Base-by-base conservation (phyloP, 139 green algal species). In the Raphidocelis subcapitata region DNA sequence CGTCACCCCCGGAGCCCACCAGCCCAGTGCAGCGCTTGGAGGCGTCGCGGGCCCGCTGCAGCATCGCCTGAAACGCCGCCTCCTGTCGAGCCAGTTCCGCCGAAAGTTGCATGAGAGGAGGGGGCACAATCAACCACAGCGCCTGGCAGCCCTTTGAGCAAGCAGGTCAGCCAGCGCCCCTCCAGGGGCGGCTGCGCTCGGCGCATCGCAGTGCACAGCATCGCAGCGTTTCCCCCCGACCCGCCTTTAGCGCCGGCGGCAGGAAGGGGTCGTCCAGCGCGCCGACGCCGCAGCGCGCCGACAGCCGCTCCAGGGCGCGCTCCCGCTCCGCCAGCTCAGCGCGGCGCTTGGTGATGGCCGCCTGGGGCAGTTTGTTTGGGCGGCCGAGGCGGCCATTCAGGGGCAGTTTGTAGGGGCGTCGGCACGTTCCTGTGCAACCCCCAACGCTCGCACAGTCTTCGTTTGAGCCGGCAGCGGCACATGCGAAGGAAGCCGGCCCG, bases 181-280 rank as follows among this genome's bases (percentile, higher is more conserved):
- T n/a, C n/a, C n/a, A n/a, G n/a, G n/a, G n/a, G n/a, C n/a, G n/a
- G n/a, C n/a, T n/a, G n/a, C n/a, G n/a, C n/a, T n/a, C n/a, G n/a
- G n/a, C n/a, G n/a, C n/a, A n/a, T n/a, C n/a, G n/a, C n/a, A n/a
- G n/a, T n/a, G n/a, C n/a, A n/a, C n/a, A n/a, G n/a, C n/a, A n/a
- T n/a, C n/a, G n/a, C n/a, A n/a, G n/a, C 41, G 12, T 49, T 35
- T 69, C 14, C 28, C 29, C 36, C 44, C 5, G 10, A 51, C 69
- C 20, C 59, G 82, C 81, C 79, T 90, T 88, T 63, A 88, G 80
- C 3, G 77, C 65, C 46, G 69, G 56, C 16, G 77, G 73, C 29
- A 88, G 76, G n/a, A 83, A 72, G 0, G 84, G 84, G 20, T 78
- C 56, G 36, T 89, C 80, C 69, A 89, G 69, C 3, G 80, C 77